Conservation (phyloP, 176 grass and related monocot genomes). For the Aegilops umbellulata region DNA sequence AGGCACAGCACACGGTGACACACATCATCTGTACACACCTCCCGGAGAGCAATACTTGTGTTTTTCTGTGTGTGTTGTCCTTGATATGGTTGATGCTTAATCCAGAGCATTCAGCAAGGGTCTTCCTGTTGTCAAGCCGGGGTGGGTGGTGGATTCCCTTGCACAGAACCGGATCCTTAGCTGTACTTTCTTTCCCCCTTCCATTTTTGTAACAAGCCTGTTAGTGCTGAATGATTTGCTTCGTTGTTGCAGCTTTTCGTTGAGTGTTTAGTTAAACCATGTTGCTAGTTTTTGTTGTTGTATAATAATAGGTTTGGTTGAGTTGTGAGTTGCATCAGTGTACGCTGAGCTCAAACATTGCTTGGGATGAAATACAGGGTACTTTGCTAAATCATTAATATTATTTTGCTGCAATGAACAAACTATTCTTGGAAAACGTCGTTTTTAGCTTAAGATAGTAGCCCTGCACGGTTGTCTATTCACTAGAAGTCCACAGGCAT, state of each 20-base stretch:
- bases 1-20: conserved; percentile 69
- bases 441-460: too few relatives aligned
- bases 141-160: conserved; percentile 82
- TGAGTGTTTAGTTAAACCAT: background rate
- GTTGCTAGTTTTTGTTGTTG: background rate
- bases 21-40: conserved; percentile 83
- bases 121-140: conserved; percentile 77
- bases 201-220: background rate
- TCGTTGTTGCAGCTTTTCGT: background rate
- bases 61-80: background rate
- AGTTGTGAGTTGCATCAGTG: background rate
- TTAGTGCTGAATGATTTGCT: conserved; percentile 26
- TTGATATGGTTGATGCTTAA: conserved; percentile 14
- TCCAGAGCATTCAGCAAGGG: conserved; percentile 76
- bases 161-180: conserved; percentile 66
- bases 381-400: background rate
- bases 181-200: conserved; percentile 48
- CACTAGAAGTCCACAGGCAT: background rate
- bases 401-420: background rate
- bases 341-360: background rate
- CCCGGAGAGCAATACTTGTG: conserved; percentile 76
- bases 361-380: background rate
- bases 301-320: background rate
- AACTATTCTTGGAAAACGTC: background rate
- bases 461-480: too few relatives aligned